Evolutionary conservation across 192 early-diverging fungal genomes (phyloP).

Genomic region (Gamsiella multidivaricata): DNA sequence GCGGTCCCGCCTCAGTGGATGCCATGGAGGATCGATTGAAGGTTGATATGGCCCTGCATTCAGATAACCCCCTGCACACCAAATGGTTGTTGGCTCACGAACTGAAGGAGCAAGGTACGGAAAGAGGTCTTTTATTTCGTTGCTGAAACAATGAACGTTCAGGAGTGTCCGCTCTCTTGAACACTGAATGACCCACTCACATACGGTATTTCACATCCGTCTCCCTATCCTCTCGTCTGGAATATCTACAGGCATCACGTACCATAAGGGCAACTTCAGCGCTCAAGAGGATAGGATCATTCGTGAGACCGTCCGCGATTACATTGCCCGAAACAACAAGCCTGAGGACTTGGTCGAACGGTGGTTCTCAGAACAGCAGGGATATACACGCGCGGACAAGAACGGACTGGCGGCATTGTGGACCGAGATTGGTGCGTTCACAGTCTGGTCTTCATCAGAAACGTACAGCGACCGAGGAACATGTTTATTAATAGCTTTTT

Average conservation of each 20-base stretch:
- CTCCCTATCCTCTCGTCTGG: not conserved
- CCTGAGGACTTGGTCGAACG: not conserved
- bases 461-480: not conserved
- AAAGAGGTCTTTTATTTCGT: not conserved
- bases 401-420: constrained; percentile 41
- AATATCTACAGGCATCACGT: constrained; percentile 18
- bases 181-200: too few relatives aligned
- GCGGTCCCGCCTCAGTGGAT: too few relatives aligned
- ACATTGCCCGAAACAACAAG: constrained; percentile 20
- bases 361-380: constrained; percentile 11
- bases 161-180: too few relatives aligned
- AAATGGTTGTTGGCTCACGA: constrained; percentile 35
- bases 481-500: not conserved
- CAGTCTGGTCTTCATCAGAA: not conserved
- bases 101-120: constrained; percentile 34
- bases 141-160: too few relatives aligned
- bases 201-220: not conserved
- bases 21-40: constrained; percentile 24
- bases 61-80: constrained; percentile 18
- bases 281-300: constrained; percentile 26
- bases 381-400: constrained; percentile 2
- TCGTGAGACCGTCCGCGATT: constrained; percentile 26
- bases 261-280: constrained; percentile 19
- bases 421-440: constrained; percentile 37
- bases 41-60: not conserved